Evolutionary conservation across 2,329 filamentous ascomycete species (phyloP).

Genomic region (Hortaea sp.): DNA sequence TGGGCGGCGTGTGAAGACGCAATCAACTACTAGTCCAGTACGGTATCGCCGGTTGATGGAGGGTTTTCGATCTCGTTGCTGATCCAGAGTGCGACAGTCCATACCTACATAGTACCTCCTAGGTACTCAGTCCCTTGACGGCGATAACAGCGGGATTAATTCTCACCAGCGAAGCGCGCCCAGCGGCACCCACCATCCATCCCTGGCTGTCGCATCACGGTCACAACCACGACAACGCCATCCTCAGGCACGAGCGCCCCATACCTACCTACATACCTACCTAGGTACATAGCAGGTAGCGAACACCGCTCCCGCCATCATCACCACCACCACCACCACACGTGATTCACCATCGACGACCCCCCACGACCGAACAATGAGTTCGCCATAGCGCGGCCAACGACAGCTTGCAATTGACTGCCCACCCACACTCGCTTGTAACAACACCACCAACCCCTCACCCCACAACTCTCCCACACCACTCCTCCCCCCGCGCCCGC

Average conservation of each 20-base stretch:
- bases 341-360: not conserved
- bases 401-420: no score
- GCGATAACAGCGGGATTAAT: no score
- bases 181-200: not conserved
- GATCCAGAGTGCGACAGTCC: not conserved
- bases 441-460: no score
- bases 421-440: no score
- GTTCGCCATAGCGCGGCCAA: not conserved
- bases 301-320: not conserved
- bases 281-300: not conserved
- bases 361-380: not conserved
- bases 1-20: not conserved
- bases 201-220: not conserved
- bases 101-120: no score
- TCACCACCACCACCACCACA: not conserved
- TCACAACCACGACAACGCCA: not conserved
- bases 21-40: not conserved
- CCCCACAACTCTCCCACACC: not conserved
- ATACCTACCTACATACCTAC: not conserved
- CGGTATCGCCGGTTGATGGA: not conserved
- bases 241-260: not conserved
- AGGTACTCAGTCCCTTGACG: no score
- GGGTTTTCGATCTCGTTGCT: not conserved
- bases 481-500: not conserved
- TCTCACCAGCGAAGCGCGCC: not conserved